Evolutionary conservation across 176 grass and related monocot genomes (phyloP), one percentile per base, ranked within the genome.

Genomic region (Alloteropsis semialata): DNA sequence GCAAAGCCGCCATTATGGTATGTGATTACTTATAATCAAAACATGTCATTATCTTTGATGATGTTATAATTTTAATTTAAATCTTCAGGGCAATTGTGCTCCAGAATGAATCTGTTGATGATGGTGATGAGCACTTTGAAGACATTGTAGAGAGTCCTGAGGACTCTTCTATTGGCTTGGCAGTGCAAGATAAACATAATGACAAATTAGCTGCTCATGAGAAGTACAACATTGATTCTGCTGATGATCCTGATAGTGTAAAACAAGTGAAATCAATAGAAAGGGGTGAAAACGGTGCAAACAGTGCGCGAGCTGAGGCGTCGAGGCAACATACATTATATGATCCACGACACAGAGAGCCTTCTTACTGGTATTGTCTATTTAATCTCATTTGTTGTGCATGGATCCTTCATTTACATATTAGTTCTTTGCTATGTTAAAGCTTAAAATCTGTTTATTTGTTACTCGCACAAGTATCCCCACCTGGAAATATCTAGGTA

Each of bases 1-100:
- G 87, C 90, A 84, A 98, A 95, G 60, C 74, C 87, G 49, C 96
- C 89, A 50, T 81, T 95, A 41, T 98, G 96, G 96, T 98, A 98
- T 28, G 81, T 78, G 43, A 77, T 51, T 68, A 25, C 6, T 77
- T 67, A 5, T 69, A 60, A 77, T 64, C n/a, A 33, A 41, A 51
- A 41, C 66, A 41, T 81, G 18, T 27, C 24, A 55, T 56, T 28
- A 39, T 72, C 25, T 72, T 59, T 77, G n/a, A 59, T 33, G 28
- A 72, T 64, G 37, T 39, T 81, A 70, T 82, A 56, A 42, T 78
- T 83, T 88, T 65, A 71, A 79, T 85, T 18, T 22, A 42, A 81
- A 78, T 69, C 65, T 79, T 82, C 82, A 98, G 96, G 91, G 34
- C 74, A 22, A 71, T 90, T 84, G 82, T 90, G 71, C 92, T 93